Percentiles rank a stretch among this genome's conserved stretches.
Conservation (phyloP, 805 yeast species). For the Saturnispora serradocipensis region DNA sequence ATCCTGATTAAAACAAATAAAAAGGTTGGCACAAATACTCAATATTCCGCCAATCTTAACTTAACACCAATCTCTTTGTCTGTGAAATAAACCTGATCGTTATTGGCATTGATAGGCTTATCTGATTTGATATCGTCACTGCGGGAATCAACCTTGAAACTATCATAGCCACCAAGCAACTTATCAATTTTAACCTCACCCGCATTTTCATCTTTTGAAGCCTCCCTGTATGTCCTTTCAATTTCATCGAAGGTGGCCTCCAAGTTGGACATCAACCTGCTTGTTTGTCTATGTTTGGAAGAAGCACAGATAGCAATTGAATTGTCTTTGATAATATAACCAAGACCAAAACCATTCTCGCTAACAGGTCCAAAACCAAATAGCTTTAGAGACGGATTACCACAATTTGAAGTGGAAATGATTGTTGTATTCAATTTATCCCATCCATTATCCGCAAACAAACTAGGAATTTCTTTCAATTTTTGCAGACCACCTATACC, state of each 20-base stretch:
- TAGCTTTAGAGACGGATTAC: slow-evolving; percentile 76
- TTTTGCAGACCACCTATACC: slow-evolving; percentile 16
- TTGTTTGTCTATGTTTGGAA: slow-evolving; percentile 83
- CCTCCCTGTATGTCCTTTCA: slow-evolving; percentile 37
- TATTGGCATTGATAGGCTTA: slow-evolving; percentile 4
- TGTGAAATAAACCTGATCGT: slow-evolving; percentile 15
- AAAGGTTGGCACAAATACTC: slow-evolving; percentile 1
- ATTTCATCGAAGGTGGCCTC: slow-evolving; percentile 53
- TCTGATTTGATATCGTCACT: slow-evolving; percentile 44
- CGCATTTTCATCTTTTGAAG: slow-evolving; percentile 12
- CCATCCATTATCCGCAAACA: slow-evolving; percentile 86
- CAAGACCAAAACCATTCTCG: slow-evolving; percentile 88
- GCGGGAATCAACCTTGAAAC: slow-evolving; percentile 54
- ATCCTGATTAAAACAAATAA: not conserved
- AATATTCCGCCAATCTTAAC: slow-evolving; percentile 55
- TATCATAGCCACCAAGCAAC: slow-evolving; percentile 77
- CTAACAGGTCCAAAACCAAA: slow-evolving; percentile 92
- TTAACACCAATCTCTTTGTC: slow-evolving; percentile 54
- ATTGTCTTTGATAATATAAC: slow-evolving; percentile 77
- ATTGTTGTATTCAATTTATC: slow-evolving; percentile 71
- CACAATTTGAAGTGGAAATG: slow-evolving; percentile 81
- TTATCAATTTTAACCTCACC: slow-evolving; percentile 24
- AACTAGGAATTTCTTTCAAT: slow-evolving; percentile 47
- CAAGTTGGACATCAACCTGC: slow-evolving; percentile 63
- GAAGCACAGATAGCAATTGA: slow-evolving; percentile 74